Evolutionary conservation across 1,284 basidiomycete species (phyloP).

Genomic region (Leccinum subatratum): DNA sequence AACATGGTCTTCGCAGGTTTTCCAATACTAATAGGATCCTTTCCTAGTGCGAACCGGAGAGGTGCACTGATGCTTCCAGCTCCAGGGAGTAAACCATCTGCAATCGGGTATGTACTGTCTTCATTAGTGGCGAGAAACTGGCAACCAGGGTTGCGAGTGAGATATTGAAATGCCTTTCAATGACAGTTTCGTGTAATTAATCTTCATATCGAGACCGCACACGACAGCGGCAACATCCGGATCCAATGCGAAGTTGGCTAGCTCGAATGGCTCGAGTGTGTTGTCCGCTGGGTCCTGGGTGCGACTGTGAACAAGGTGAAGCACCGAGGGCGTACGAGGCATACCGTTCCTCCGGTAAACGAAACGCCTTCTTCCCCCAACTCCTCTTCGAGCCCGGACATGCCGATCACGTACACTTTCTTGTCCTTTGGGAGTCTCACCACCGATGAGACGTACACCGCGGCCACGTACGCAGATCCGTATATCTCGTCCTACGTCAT

Average conservation of each 20-base stretch:
- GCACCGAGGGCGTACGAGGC: conserved; percentile 21
- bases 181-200: conserved; percentile 93
- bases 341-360: conserved; percentile 82
- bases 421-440: conserved; percentile 86
- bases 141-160: conserved; percentile 74
- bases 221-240: conserved; percentile 83
- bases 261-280: conserved; percentile 66
- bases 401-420: conserved; percentile 95
- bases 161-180: conserved; percentile 90
- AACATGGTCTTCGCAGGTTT: conserved; percentile 92
- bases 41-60: conserved; percentile 69
- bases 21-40: conserved; percentile 76
- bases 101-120: conserved; percentile 84
- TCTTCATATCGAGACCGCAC: conserved; percentile 74
- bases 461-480: conserved; percentile 91
- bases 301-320: neutral
- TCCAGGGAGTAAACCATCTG: conserved; percentile 79
- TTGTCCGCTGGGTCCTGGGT: conserved; percentile 77
- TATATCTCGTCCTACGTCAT: conserved; percentile 86
- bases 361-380: conserved; percentile 76
- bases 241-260: conserved; percentile 71
- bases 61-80: conserved; percentile 83
- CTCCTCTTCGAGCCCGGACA: conserved; percentile 91
- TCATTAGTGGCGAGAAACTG: conserved; percentile 91
- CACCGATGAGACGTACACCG: conserved; percentile 87